These are phyloP conservation scores for Rhizopus microsporus DNA, from an alignment of 371 early-diverging fungal species.

Conservation along the genomic window DNA sequence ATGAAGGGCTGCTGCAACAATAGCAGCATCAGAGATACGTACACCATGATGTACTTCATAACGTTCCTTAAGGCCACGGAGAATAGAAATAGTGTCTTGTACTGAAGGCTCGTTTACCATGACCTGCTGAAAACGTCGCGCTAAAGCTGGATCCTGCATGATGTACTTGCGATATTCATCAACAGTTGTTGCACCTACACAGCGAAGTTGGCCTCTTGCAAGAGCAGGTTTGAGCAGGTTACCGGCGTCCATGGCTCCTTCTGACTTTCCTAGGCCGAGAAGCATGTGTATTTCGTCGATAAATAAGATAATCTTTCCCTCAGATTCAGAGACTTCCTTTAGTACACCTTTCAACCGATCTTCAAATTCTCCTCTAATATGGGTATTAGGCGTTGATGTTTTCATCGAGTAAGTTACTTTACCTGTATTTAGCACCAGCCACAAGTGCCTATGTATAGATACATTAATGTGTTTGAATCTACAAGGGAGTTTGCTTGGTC, in stretches of 20 bases:
- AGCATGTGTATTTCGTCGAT: conserved; percentile 88
- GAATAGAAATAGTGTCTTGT: conserved; percentile 84
- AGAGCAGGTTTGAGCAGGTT: conserved; percentile 89
- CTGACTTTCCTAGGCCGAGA: conserved; percentile 78
- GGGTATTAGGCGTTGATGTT: background rate
- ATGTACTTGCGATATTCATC: conserved; percentile 86
- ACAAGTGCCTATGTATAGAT: conserved; percentile 55
- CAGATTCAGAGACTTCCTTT: conserved; percentile 70
- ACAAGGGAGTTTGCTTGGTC: background rate
- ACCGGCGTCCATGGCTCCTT: conserved; percentile 77
- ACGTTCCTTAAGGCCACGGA: conserved; percentile 79
- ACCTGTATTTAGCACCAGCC: conserved; percentile 80
- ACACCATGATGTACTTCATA: conserved; percentile 90
- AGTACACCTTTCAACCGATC: conserved; percentile 79
- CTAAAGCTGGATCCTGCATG: conserved; percentile 87
- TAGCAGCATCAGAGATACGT: conserved; percentile 79
- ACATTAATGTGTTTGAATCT: background rate
- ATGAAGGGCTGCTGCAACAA: conserved; percentile 79
- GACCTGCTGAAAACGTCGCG: conserved; percentile 84
- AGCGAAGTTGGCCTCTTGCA: conserved; percentile 78
- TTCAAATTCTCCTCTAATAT: conserved; percentile 79
- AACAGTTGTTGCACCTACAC: conserved; percentile 89
- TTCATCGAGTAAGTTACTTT: conserved; percentile 4
- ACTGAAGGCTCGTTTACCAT: conserved; percentile 72
- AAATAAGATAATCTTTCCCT: conserved; percentile 79